Conservation (phyloP, 768 basidiomycete genomes). For the Lentinula lateritia region DNA sequence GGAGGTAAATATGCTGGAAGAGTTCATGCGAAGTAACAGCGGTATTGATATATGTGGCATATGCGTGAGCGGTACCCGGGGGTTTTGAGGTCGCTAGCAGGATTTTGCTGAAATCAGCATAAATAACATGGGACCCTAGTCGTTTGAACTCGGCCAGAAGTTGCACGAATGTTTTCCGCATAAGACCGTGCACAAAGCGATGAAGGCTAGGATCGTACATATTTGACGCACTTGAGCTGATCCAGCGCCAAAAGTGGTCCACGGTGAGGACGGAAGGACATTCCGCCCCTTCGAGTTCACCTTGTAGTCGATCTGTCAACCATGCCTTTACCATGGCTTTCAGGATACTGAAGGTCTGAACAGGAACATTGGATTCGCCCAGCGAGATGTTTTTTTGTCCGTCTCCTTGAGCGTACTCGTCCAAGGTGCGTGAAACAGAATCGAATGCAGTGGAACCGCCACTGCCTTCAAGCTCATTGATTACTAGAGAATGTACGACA, state of each 20-base stretch:
- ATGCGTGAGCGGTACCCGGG: slow-evolving; percentile 90
- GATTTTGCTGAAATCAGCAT: slow-evolving; percentile 89
- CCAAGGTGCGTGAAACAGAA: slow-evolving; percentile 84
- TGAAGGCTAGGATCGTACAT: slow-evolving; percentile 93
- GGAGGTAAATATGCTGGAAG: slow-evolving; percentile 88
- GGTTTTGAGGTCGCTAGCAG: slow-evolving; percentile 93
- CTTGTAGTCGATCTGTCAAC: slow-evolving; percentile 81
- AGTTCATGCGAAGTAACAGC: slow-evolving; percentile 93
- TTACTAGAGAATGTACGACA: slow-evolving; percentile 87
- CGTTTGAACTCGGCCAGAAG: slow-evolving; percentile 94
- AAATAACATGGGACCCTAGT: slow-evolving; percentile 87
- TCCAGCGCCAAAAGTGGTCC: slow-evolving; percentile 98
- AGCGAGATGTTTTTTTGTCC: slow-evolving; percentile 69
- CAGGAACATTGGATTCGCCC: slow-evolving; percentile 85
- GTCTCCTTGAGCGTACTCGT: slow-evolving; percentile 78
- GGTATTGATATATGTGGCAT: slow-evolving; percentile 90
- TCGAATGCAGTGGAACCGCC: slow-evolving; percentile 94
- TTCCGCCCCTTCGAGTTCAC: slow-evolving; percentile 55
- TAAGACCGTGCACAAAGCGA: slow-evolving; percentile 88
- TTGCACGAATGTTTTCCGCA: slow-evolving; percentile 98
- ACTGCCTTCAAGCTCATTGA: slow-evolving; percentile 96
- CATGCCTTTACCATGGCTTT: slow-evolving; percentile 87
- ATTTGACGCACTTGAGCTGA: slow-evolving; percentile 76
- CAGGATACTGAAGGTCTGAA: slow-evolving; percentile 79
- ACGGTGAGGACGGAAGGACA: slow-evolving; percentile 67